Evolutionary conservation across 176 grass and related monocot species (phyloP), one percentile per base, ranked within the genome.

Genomic region (Elaeis guineensis): DNA sequence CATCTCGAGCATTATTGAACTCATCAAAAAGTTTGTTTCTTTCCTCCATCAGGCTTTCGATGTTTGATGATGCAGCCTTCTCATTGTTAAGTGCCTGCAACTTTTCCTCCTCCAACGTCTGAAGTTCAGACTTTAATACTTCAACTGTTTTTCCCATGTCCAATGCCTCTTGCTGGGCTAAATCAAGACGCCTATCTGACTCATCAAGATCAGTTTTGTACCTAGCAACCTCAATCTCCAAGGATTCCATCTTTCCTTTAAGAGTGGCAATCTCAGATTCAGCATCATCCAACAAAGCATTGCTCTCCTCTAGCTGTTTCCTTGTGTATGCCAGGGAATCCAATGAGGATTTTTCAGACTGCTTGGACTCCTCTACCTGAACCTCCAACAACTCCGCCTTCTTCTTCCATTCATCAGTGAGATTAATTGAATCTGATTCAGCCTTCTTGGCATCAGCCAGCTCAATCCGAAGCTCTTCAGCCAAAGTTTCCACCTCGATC

Each of bases 251-350:
- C 28, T 80, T 87, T 49, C 85, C 83, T 39, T 52, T 66, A 86
- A 96, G 75, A 16, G 61, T 64, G 54, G 69, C 65, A 58, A 69
- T 54, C 72, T 85, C 69, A 5, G 75, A 83, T 69, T 90, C 78
- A 79, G 58, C 87, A 6, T 85, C 83, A 48, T 64, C 73, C 48
- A 96, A 71, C 61, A 87, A 58, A 55, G 52, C 61, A 35, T 60
- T 82, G 58, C 73, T 75, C 71, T 83, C 57, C 80, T 85, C 86
- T 58, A 96, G 61, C 51, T 90, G 82, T 67, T 83, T 69, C 51
- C 75, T 82, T 6, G 66, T 69, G 6, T 76, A 87, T 62, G 79
- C 66, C 54, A 90, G 57, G 48, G 86, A 82, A 25, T 87, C 72
- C 1, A 57, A 65, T 67, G 89, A 86, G 18, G 78, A 61, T 55